Percentiles rank a stretch among this genome's conserved stretches.
Conservation (phyloP, 2,329 filamentous ascomycete species). For the Alternaria brassicae region DNA sequence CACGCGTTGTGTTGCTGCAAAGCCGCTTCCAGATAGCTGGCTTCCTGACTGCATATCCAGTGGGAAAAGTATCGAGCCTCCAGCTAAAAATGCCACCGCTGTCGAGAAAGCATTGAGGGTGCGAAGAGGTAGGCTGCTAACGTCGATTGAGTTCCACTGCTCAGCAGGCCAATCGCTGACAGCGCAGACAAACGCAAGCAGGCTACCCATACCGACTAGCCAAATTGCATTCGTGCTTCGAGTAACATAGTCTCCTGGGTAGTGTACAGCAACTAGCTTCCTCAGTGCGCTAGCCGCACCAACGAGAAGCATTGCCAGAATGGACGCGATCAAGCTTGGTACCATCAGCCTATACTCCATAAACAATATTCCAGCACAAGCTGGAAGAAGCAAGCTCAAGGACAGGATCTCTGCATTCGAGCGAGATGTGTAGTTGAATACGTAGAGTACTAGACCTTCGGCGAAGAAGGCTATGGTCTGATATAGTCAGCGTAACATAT, state of each 20-base stretch:
- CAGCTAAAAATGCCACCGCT: slow-evolving; percentile 21
- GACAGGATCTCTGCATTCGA: slow-evolving; percentile 22
- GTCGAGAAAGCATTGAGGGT: slow-evolving; percentile 23
- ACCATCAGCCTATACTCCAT: slow-evolving; percentile 40
- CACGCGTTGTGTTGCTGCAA: background rate
- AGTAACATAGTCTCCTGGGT: slow-evolving; percentile 6
- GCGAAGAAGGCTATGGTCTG: slow-evolving; percentile 28
- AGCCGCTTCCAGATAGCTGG: background rate
- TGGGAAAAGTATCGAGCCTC: slow-evolving; percentile 28
- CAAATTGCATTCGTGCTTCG: background rate
- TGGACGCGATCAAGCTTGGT: slow-evolving; percentile 27
- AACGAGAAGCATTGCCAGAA: slow-evolving; percentile 31
- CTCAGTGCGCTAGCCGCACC: slow-evolving; percentile 27
- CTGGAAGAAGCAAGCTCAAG: slow-evolving; percentile 19
- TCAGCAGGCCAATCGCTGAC: slow-evolving; percentile 4
- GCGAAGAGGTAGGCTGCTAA: slow-evolving; percentile 15
- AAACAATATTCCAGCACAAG: slow-evolving; percentile 27
- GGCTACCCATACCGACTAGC: slow-evolving; percentile 7
- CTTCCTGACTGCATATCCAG: background rate
- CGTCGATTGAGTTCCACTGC: slow-evolving; percentile 15
- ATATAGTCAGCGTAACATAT: slow-evolving; percentile 4
- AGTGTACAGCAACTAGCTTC: slow-evolving; percentile 13
- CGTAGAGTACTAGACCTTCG: slow-evolving; percentile 22
- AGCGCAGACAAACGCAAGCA: slow-evolving; percentile 16
- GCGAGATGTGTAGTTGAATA: slow-evolving; percentile 9